Evolutionary conservation across 2,329 filamentous ascomycete species (phyloP).

Genomic region (Ascochyta clinopodiicola): DNA sequence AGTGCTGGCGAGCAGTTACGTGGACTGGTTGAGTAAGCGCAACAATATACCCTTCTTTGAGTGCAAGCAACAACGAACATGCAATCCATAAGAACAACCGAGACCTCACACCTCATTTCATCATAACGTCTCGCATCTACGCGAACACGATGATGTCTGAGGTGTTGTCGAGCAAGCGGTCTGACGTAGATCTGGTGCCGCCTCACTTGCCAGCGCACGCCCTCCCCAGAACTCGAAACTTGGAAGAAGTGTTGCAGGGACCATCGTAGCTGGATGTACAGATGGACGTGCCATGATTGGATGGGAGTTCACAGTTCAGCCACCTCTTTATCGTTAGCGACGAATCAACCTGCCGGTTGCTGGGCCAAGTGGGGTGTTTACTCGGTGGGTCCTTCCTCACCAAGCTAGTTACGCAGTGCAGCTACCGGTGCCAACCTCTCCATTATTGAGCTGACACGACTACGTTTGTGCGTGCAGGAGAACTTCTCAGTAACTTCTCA

Average conservation of each 20-base stretch:
- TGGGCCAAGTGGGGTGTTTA: constrained; percentile 32
- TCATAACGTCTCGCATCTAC: no score
- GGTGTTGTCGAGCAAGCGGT: constrained; percentile 6
- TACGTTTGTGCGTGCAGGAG: constrained; percentile 16
- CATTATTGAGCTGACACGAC: constrained; percentile 23
- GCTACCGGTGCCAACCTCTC: constrained; percentile 25
- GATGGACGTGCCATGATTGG: constrained; percentile 23
- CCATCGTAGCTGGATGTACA: constrained; percentile 11
- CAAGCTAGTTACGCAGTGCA: constrained; percentile 33
- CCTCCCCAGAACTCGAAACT: constrained; percentile 12
- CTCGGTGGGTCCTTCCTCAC: constrained; percentile 24
- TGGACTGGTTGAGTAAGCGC: background rate
- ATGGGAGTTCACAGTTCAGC: constrained; percentile 22
- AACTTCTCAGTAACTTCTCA: constrained; percentile 9
- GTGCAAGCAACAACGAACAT: background rate
- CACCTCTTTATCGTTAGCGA: constrained; percentile 29
- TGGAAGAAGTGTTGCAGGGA: constrained; percentile 13
- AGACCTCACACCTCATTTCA: background rate
- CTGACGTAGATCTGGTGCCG: constrained; percentile 17
- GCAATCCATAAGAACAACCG: background rate
- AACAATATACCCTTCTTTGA: background rate
- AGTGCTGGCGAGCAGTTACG: no score
- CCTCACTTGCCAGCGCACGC: constrained; percentile 16
- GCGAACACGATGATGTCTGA: no score
- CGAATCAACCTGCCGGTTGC: constrained; percentile 28